Conservation (phyloP, 148 eudicot genomes). For the Amaranthus palmeri region DNA sequence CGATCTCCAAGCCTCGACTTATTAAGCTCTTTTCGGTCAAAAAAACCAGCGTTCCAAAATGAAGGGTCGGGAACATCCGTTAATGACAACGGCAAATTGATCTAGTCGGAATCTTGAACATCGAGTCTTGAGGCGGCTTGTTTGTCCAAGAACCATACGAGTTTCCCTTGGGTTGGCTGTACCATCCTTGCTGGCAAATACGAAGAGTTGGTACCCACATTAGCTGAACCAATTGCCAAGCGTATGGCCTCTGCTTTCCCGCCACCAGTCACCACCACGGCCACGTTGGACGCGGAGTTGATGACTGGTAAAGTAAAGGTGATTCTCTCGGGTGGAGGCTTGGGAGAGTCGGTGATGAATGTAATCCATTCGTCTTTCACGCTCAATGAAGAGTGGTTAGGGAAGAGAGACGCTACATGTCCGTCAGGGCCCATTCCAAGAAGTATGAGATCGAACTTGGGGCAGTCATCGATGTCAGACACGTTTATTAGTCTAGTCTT, state of each 20-base stretch:
- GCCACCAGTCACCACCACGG: conserved; percentile 57
- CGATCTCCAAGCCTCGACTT: neutral
- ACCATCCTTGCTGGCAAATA: conserved; percentile 68
- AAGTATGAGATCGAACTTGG: conserved; percentile 84
- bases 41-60: conserved; percentile 5
- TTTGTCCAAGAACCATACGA: conserved; percentile 66
- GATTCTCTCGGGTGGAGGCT: conserved; percentile 84
- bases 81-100: neutral
- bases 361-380: conserved; percentile 74
- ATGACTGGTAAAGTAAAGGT: conserved; percentile 87
- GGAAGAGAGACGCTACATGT: conserved; percentile 88
- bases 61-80: neutral
- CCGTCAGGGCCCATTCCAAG: conserved; percentile 91
- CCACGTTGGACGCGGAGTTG: conserved; percentile 79
- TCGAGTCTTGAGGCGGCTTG: conserved; percentile 52
- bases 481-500: conserved; percentile 63
- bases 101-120: conserved; percentile 30
- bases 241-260: conserved; percentile 59
- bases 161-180: conserved; percentile 48
- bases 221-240: conserved; percentile 36
- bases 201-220: conserved; percentile 32
- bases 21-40: conserved; percentile 13
- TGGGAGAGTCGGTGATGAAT: conserved; percentile 73
- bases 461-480: conserved; percentile 71
- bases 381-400: conserved; percentile 52